phyloP scores from a whole-genome alignment of 345 rosid species.

The Cochlearia excelsa region DNA sequence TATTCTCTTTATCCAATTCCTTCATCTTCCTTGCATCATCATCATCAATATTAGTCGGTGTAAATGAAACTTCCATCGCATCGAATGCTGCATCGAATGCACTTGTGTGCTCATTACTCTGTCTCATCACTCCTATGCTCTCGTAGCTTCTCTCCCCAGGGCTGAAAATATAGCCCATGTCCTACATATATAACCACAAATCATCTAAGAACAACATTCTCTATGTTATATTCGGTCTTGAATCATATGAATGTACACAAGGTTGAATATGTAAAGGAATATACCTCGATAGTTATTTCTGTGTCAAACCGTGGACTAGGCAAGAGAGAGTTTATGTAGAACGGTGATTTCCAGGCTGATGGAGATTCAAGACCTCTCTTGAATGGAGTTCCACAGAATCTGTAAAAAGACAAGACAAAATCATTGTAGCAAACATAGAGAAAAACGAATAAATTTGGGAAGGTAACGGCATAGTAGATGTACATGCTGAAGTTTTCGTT shows the following conservation, averaged over 20 bases:
- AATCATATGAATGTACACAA: not conserved
- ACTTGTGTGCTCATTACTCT: conserved; percentile 56
- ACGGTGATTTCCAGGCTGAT: conserved; percentile 97
- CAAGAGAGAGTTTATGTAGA: conserved; percentile 75
- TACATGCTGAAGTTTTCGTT: conserved; percentile 62
- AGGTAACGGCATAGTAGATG: conserved; percentile 23
- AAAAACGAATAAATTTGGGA: not conserved
- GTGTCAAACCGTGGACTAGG: conserved; percentile 83
- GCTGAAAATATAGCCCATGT: conserved; percentile 83
- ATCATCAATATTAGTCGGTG: conserved; percentile 56
- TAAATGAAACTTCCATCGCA: conserved; percentile 59
- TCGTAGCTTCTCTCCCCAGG: conserved; percentile 90
- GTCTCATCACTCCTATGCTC: conserved; percentile 77
- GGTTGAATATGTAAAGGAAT: not conserved
- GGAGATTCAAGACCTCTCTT: conserved; percentile 87
- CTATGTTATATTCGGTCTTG: not conserved
- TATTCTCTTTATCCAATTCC: conserved; percentile 43
- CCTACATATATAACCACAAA: conserved; percentile 42
- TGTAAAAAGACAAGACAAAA: conserved; percentile 33
- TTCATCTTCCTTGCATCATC: conserved; percentile 48
- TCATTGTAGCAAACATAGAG: conserved; percentile 2
- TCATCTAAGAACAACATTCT: not conserved
- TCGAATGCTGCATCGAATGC: conserved; percentile 60
- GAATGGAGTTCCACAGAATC: conserved; percentile 88
- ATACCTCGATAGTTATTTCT: conserved; percentile 87